A percentile compares a stretch with the other conserved stretches of the same genome.
These are phyloP conservation scores for Sporobolomyces pararoseus DNA, from an alignment of 768 basidiomycete species.

Conservation along the genomic window DNA sequence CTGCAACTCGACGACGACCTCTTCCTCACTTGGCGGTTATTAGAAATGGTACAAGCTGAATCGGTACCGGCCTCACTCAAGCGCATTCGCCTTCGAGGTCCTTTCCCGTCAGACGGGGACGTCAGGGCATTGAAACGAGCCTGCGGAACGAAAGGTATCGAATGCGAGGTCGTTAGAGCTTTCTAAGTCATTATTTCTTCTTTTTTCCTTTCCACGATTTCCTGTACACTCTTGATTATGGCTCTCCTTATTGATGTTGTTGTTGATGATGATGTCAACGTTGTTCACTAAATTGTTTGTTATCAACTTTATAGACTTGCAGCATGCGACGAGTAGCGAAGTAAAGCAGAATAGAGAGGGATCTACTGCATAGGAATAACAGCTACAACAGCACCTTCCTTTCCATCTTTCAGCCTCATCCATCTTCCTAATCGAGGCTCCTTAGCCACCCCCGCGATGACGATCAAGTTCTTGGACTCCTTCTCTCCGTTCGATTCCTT, in stretches of 20 bases:
- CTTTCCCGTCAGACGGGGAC: conserved; percentile 7
- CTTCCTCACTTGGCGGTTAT: neutral
- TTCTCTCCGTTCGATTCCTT: conserved; percentile 14
- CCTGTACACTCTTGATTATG: no score
- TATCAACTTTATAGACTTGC: no score
- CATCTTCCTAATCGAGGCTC: conserved; percentile 89
- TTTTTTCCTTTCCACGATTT: no score
- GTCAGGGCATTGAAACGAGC: neutral
- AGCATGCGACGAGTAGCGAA: neutral
- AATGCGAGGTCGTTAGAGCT: neutral
- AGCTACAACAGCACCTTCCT: conserved; percentile 67
- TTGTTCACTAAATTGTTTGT: no score
- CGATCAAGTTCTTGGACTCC: conserved; percentile 47
- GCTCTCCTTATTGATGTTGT: no score
- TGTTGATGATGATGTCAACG: neutral
- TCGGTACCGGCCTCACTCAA: neutral
- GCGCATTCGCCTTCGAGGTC: conserved; percentile 3
- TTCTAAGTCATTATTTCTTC: no score
- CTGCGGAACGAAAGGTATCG: neutral
- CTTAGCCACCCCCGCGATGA: conserved; percentile 78
- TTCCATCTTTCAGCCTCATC: conserved; percentile 65
- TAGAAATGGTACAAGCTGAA: neutral
- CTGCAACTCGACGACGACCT: conserved; percentile 17
- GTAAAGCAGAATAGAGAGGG: neutral
- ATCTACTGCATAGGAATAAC: conserved; percentile 34